Percentiles rank a stretch among this genome's conserved stretches.
phyloP scores from a whole-genome alignment of 768 basidiomycete species.

The Hydnum rufescens region DNA sequence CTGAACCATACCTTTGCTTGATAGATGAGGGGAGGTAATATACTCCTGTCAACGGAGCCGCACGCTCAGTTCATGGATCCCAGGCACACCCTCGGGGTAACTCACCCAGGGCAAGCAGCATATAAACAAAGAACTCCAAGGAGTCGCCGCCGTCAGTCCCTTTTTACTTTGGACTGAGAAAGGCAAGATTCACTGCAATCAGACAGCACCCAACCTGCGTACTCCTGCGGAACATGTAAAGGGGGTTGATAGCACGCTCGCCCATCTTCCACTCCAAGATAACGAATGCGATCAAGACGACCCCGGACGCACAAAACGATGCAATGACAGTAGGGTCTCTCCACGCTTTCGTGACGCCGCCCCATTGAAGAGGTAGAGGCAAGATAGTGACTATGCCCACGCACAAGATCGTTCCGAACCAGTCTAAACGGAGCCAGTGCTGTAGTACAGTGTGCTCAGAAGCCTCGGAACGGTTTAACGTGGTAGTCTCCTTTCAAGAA shows the following conservation, averaged over 20 bases:
- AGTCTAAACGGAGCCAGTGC: slow-evolving; percentile 16
- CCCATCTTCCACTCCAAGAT: slow-evolving; percentile 19
- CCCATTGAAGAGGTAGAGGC: slow-evolving; percentile 24
- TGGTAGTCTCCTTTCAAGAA: slow-evolving; percentile 15
- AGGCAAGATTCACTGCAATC: no score
- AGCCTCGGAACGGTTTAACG: slow-evolving; percentile 3
- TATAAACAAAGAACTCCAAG: no score
- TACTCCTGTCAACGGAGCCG: no score
- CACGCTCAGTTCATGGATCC: no score
- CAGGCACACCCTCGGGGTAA: no score
- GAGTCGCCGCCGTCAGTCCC: no score
- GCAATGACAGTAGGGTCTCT: slow-evolving; percentile 13
- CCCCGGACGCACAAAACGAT: slow-evolving; percentile 11
- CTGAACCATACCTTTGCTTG: slow-evolving; percentile 2
- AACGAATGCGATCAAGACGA: slow-evolving; percentile 16
- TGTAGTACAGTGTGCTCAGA: background rate
- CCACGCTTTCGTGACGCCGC: slow-evolving; percentile 24
- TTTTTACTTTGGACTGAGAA: no score
- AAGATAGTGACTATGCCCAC: slow-evolving; percentile 20
- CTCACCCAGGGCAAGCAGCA: no score
- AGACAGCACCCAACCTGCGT: slow-evolving; percentile 15
- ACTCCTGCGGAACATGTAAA: slow-evolving; percentile 17
- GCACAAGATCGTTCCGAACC: slow-evolving; percentile 19
- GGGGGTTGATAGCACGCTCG: slow-evolving; percentile 21
- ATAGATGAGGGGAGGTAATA: slow-evolving; percentile 12